A percentile compares a stretch with the other conserved stretches of the same genome.
These are phyloP conservation scores for Rhizopogon vesiculosus DNA, from an alignment of 768 basidiomycete species.

Conservation along the genomic window DNA sequence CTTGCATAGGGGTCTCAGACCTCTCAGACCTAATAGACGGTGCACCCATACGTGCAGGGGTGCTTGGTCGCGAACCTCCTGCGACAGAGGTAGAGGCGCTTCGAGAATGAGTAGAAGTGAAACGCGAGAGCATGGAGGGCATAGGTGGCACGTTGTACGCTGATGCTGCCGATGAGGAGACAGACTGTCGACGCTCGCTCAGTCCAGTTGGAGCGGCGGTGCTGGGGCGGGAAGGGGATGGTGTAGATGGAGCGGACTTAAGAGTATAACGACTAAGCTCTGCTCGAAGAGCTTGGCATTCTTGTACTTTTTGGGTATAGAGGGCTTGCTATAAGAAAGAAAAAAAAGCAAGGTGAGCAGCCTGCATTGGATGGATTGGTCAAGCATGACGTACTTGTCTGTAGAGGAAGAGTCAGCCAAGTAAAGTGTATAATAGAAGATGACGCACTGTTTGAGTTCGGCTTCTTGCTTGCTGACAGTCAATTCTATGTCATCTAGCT, in stretches of 20 bases:
- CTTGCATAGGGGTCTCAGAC: conserved; percentile 8
- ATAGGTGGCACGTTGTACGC: conserved; percentile 32
- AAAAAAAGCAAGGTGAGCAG: conserved; percentile 14
- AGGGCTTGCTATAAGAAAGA: conserved; percentile 46
- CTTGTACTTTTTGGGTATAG: conserved; percentile 66
- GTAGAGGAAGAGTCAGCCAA: conserved; percentile 19
- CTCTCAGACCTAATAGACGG: conserved; percentile 25
- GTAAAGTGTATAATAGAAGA: conserved; percentile 7
- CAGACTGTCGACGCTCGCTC: conserved; percentile 26
- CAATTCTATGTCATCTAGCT: conserved; percentile 62
- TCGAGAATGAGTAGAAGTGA: conserved; percentile 48
- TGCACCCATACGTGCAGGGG: conserved; percentile 24
- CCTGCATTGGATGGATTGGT: conserved; percentile 1
- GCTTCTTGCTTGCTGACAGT: conserved; percentile 56
- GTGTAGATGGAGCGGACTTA: conserved; percentile 19
- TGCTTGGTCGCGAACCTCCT: conserved; percentile 28
- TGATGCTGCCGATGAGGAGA: conserved; percentile 27
- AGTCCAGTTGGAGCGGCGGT: conserved; percentile 20
- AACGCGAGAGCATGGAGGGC: conserved; percentile 46
- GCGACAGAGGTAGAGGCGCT: conserved; percentile 52
- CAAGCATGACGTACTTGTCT: conserved; percentile 53
- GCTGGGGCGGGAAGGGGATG: conserved; percentile 20
- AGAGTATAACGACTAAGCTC: conserved; percentile 54
- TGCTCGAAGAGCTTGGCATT: conserved; percentile 61
- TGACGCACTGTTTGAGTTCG: conserved; percentile 67